Evolutionary conservation across 2,329 filamentous ascomycete species (phyloP), one percentile per base, ranked within the genome.

Genomic region (Aspergillus sclerotialis): DNA sequence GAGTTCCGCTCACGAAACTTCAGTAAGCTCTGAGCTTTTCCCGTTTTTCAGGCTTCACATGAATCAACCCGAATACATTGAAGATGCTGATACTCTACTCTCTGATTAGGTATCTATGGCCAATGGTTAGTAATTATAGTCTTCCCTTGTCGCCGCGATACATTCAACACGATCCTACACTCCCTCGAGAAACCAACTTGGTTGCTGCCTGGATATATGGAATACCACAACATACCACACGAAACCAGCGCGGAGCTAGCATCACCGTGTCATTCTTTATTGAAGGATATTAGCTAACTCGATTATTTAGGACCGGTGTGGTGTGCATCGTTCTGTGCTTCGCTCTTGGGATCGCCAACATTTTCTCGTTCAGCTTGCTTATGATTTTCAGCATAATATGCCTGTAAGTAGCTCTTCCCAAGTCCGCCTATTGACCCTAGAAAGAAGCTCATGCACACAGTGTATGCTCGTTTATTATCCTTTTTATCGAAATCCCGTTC

Each of bases 401-500:
- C 60, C 56, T 78, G 74, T 78, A 58, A 55, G 74, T 61, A 27
- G 16, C 34, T 37, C 21, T 41, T 30, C 19, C 12, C 25, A 9
- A 5, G 25, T 25, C 9, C 27, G 4, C 19, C 15, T 3, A 14
- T 7, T 31, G 7, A 12, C 25, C 12, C 29, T 5, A 62, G 18
- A 33, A 68, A 37, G 57, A 69, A 27, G 18, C 50, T 52, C 68
- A 78, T 53, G 61, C 70, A 42, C 15, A 28, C 48, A 90, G 85
- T 28, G 69, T 74, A 40, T 87, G 74, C 32, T 74, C 79, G 10
- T 78, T 88, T 50, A 53, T 89, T 50, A 82, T 92, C 55, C 69
- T 92, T 56, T 92, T 92, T 65, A 74, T 90, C 56, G 85, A 98
- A 64, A 82, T 98, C 12, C 92, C 92, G 17, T 81, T 96, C 39